These are phyloP conservation scores for Irpex rosettiformis DNA, from an alignment of 1,284 basidiomycete genomes.

Conservation along the genomic window DNA sequence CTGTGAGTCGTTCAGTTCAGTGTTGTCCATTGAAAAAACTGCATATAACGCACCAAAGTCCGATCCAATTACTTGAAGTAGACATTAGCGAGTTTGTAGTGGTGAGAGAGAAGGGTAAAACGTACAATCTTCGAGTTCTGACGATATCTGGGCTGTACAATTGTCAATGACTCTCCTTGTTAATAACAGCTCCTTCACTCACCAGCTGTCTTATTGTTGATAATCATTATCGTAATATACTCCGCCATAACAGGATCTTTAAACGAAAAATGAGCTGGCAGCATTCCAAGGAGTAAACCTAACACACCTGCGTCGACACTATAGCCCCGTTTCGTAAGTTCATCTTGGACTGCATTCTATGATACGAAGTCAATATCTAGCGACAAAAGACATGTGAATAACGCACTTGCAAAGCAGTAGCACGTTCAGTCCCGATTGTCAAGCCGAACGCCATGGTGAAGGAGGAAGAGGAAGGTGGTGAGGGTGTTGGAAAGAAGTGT, in stretches of 20 bases:
- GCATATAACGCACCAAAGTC: constrained; percentile 56
- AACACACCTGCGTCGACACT: constrained; percentile 71
- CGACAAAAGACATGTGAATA: not conserved
- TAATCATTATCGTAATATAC: constrained; percentile 90
- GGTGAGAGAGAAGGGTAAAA: constrained; percentile 18
- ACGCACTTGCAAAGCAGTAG: constrained; percentile 65
- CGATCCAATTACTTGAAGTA: constrained; percentile 64
- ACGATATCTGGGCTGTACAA: constrained; percentile 70
- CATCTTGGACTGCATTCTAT: constrained; percentile 78
- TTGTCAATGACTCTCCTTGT: constrained; percentile 13
- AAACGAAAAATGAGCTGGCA: not conserved
- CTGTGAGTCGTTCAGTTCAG: constrained; percentile 36
- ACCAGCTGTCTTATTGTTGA: constrained; percentile 85
- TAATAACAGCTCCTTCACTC: constrained; percentile 25
- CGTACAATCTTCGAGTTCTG: constrained; percentile 79
- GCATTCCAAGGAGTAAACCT: not conserved
- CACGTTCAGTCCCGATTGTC: constrained; percentile 75
- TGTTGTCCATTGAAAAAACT: constrained; percentile 6
- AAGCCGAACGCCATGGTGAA: constrained; percentile 66
- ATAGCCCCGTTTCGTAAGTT: constrained; percentile 74
- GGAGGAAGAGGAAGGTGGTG: constrained; percentile 8
- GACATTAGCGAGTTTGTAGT: constrained; percentile 17
- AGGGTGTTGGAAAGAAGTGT: constrained; percentile 11
- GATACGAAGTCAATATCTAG: constrained; percentile 17
- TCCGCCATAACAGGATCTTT: constrained; percentile 87